Base-by-base conservation (phyloP, 23 red algal species). In the Gracilaria gracilis region DNA sequence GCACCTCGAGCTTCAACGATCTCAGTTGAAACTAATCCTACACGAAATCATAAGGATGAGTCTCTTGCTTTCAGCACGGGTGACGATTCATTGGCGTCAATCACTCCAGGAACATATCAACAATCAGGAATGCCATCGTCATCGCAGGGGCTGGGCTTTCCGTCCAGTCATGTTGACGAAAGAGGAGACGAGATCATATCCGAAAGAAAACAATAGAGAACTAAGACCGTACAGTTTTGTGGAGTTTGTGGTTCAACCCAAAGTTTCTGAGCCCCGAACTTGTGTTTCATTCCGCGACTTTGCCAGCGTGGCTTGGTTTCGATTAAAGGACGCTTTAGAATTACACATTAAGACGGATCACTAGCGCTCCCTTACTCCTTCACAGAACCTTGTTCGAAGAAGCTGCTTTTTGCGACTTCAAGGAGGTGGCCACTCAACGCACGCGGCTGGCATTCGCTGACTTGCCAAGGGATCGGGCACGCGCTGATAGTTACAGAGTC, bases 401-500 rank as follows among this genome's bases (percentile, higher is more conserved):
- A 82, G 24, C 37, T 82, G n/a, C 64, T 21, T 14, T 53, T 62
- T 54, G 49, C 36, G 16, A 82, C 27, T 29, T 62, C 54, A 16
- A 40, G 79, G 2, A 65, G 27, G 16, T 65, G 58, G 7, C 21
- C 36, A 51, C 28, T 47, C 23, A 82, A 61, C 16, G 17, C 21
- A 5, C 54, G 34, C 36, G 27, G 20, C 4, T 62, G 21, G 34
- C 37, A 53, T 61, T 82, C 32, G 34, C 15, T 37, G 74, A 90
- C 44, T 51, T 90, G 57, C 31, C 48, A 23, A 57, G 87, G 76
- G 23, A 70, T 51, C 3, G 35, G 14, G 2, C 38, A 70, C 29
- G 51, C 57, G 13, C 36, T 57, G 20, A 90, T 61, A 34, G 71
- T 79, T 39, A 90, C 87, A 46, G 73, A 61, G 64, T 90, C 87